Conservation (phyloP, 192 early-diverging fungal species). For the Radiomyces spectabilis region DNA sequence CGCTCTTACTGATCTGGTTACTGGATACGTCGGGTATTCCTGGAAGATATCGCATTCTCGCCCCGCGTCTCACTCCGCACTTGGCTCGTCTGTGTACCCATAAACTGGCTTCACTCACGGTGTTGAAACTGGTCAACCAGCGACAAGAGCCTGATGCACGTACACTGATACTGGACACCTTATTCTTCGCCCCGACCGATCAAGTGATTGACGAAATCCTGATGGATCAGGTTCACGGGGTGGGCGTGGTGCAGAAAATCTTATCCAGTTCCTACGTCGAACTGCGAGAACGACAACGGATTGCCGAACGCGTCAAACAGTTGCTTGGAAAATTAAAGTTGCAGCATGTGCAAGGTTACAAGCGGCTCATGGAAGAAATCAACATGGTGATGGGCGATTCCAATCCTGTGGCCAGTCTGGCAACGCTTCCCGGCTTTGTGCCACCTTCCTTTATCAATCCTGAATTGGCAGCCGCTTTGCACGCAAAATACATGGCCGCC, state of each 20-base stretch:
- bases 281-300: slow-evolving; percentile 61
- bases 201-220: slow-evolving; percentile 62
- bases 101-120: slow-evolving; percentile 80
- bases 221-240: slow-evolving; percentile 80
- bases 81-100: slow-evolving; percentile 77
- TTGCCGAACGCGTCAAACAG: slow-evolving; percentile 68
- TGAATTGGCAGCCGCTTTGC: slow-evolving; percentile 25
- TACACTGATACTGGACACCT: slow-evolving; percentile 68
- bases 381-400: slow-evolving; percentile 31
- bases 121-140: slow-evolving; percentile 90
- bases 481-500: slow-evolving; percentile 10
- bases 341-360: slow-evolving; percentile 69
- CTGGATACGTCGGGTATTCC: slow-evolving; percentile 78
- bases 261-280: slow-evolving; percentile 74
- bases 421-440: neutral
- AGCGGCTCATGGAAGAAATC: slow-evolving; percentile 74
- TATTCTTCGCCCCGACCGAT: slow-evolving; percentile 69
- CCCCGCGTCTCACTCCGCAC: slow-evolving; percentile 73
- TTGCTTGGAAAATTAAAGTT: slow-evolving; percentile 52
- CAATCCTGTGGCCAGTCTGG: neutral
- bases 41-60: slow-evolving; percentile 79
- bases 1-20: slow-evolving; percentile 90
- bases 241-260: slow-evolving; percentile 83
- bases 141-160: slow-evolving; percentile 84
- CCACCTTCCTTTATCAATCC: slow-evolving; percentile 10